Evolutionary conservation across 768 basidiomycete genomes (phyloP).

Genomic region (Lentinula detonsa): DNA sequence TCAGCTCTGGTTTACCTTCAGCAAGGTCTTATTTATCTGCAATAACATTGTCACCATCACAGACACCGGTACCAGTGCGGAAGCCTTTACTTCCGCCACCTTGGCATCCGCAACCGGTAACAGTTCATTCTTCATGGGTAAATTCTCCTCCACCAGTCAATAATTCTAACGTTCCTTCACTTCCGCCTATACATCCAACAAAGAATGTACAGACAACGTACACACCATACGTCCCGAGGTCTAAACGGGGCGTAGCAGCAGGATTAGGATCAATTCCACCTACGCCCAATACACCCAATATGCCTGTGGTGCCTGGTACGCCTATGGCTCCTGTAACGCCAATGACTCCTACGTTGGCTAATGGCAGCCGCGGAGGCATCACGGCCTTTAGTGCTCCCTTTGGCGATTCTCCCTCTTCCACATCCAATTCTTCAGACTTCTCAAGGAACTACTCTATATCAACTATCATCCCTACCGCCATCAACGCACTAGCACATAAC

Average conservation of each 20-base stretch:
- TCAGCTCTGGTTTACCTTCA: constrained; percentile 14
- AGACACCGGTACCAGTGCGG: constrained; percentile 18
- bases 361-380: background rate
- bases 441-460: background rate
- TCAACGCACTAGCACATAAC: background rate
- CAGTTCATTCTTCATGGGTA: no score
- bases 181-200: constrained; percentile 16
- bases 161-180: constrained; percentile 21
- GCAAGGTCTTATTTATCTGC: constrained; percentile 11
- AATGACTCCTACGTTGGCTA: background rate
- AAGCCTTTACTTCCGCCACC: constrained; percentile 11
- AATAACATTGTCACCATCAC: constrained; percentile 13
- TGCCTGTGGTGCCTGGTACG: background rate
- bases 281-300: constrained; percentile 15
- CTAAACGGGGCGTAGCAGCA: constrained; percentile 31
- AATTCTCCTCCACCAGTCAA: no score
- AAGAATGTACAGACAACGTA: constrained; percentile 59
- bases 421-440: background rate
- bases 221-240: constrained; percentile 75
- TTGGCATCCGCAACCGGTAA: constrained; percentile 11
- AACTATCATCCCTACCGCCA: background rate
- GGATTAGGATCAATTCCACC: constrained; percentile 22
- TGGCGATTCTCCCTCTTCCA: background rate
- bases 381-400: background rate
- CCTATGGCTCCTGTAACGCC: background rate